Evolutionary conservation across 2,329 filamentous ascomycete genomes (phyloP), one percentile per base, ranked within the genome.

Genomic region (Monilinia fructigena): DNA sequence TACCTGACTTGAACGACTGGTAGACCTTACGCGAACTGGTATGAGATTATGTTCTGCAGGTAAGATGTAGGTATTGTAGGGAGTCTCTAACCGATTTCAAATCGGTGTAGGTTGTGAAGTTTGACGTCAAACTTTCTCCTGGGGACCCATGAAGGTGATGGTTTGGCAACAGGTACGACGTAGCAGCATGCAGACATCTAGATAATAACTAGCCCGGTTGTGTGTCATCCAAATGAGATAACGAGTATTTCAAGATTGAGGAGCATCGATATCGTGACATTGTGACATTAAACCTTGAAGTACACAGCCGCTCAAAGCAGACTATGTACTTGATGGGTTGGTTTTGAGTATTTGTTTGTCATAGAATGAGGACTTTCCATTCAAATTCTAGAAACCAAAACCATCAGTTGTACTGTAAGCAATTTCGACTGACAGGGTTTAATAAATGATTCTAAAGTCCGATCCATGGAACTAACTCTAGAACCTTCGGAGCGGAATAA

Each of bases 371-470:
- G n/a, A 14, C 23, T 8, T 8, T 50, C 3, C 7, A 20, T 38
- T 50, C 12, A 26, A 7, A 20, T 38, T 50, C 12, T 38, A 7
- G 12, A 18, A 48, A 48, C 42, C 35, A 31, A 50, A 38, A 38
- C 58, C 31, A 60, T 38, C 56, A 12, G 56, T 59, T 48, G 56
- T 18, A 35, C 12, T 60, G 6, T 60, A 48, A 35, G 56, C 28
- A 50, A 23, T 38, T 16, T 23, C 58, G 58, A 14, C 31, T 60
- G 8, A 47, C 45, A 8, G 45, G 56, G 28, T n/a, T 48, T 35
- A 11, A 28, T 35, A 10, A 5, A 14, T 3, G 18, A 28, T n/a
- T 8, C 18, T 31, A 63, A 31, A 54, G n/a, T 10, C 60, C 35
- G 50, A 53, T 20, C 31, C 31, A 35, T 35, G 7, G 16, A 40